Percentiles rank a stretch among this genome's conserved stretches.
phyloP scores from a whole-genome alignment of 176 grass and related monocot species.

The Zoysia japonica region DNA sequence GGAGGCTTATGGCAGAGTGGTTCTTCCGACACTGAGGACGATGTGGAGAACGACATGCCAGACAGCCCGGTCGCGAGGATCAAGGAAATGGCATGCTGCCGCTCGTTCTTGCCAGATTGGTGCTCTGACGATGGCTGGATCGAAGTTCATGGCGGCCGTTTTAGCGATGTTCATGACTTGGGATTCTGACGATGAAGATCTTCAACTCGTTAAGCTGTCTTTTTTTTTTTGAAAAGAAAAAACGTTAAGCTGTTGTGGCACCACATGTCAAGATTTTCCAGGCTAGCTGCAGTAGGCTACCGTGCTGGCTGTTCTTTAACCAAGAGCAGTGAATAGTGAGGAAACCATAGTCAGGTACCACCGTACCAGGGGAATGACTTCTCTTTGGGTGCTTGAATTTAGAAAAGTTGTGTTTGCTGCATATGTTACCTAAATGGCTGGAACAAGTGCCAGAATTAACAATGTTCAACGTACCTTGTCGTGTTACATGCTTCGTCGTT shows the following conservation, averaged over 20 bases:
- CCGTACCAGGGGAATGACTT: neutral
- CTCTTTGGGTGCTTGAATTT: neutral
- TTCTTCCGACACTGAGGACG: constrained; percentile 5
- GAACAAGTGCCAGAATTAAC: neutral
- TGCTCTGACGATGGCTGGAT: neutral
- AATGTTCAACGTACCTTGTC: neutral
- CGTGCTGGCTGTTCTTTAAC: neutral
- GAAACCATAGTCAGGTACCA: neutral
- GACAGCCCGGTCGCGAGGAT: neutral
- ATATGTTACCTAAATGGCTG: neutral
- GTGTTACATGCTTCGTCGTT: too few species aligned
- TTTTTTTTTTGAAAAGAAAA: neutral
- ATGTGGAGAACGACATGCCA: neutral
- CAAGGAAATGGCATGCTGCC: neutral
- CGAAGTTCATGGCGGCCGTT: neutral
- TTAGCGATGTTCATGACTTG: too few species aligned
- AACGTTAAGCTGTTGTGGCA: too few species aligned
- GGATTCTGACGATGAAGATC: too few species aligned
- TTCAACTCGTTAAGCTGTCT: too few species aligned
- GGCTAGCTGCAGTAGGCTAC: too few species aligned
- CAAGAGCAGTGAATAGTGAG: neutral
- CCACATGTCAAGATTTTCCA: neutral
- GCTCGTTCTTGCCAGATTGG: constrained; percentile 13
- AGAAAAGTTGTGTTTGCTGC: neutral
- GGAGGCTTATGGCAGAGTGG: constrained; percentile 27